A percentile compares a stretch with the other conserved stretches of the same genome.
These are phyloP conservation scores for Kickxella alabastrina DNA, from an alignment of 192 early-diverging fungal species.

Conservation along the genomic window DNA sequence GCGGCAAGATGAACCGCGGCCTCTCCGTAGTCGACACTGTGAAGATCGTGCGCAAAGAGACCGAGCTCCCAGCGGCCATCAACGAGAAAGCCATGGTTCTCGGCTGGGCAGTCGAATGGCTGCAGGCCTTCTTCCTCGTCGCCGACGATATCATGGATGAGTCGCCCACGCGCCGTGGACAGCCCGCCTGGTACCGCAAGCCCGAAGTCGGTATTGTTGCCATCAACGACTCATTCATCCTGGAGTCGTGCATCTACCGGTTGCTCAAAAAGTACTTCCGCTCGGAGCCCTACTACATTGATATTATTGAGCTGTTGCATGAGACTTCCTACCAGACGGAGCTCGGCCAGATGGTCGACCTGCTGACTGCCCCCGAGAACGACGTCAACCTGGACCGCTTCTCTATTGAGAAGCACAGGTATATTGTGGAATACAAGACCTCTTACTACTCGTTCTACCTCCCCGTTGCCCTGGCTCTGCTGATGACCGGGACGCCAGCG, in stretches of 20 bases:
- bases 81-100: conserved; percentile 82
- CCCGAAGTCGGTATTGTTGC: conserved; percentile 82
- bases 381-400: conserved; percentile 89
- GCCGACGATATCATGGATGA: conserved; percentile 99
- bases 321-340: conserved; percentile 96
- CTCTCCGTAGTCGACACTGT: conserved; percentile 90
- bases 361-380: conserved; percentile 98
- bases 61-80: conserved; percentile 68
- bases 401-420: conserved; percentile 85
- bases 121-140: conserved; percentile 98
- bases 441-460: conserved; percentile 99
- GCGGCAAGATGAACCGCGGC: conserved; percentile 98
- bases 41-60: conserved; percentile 69
- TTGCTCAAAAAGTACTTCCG: conserved; percentile 95
- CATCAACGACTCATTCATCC: conserved; percentile 95
- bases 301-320: conserved; percentile 91
- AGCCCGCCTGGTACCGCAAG: conserved; percentile 94
- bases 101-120: conserved; percentile 95
- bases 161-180: conserved; percentile 91
- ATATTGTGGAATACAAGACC: conserved; percentile 98
- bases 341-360: conserved; percentile 94
- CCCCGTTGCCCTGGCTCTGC: conserved; percentile 91
- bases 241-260: conserved; percentile 89
- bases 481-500: conserved; percentile 75
- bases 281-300: conserved; percentile 77